Evolutionary conservation across 345 rosid species (phyloP).

Genomic region (Melaleuca alternifolia): DNA sequence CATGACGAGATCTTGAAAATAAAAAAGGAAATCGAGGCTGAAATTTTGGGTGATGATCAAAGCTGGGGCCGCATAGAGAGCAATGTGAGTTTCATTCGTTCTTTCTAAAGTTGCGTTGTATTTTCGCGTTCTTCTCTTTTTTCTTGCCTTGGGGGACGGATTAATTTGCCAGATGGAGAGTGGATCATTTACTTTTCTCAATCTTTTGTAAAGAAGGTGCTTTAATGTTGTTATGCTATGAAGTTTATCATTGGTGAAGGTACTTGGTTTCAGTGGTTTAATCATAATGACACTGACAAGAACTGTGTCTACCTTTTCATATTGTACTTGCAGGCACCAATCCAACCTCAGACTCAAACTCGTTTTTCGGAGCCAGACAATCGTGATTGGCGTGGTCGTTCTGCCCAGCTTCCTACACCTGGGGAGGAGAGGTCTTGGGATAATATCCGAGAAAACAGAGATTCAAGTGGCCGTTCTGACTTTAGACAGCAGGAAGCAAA

Average conservation of each 20-base stretch:
- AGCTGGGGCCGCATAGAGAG: slow-evolving; percentile 55
- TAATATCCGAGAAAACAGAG: slow-evolving; percentile 38
- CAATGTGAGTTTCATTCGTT: slow-evolving; percentile 32
- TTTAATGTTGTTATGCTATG: background rate
- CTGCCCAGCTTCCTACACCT: slow-evolving; percentile 39
- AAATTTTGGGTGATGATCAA: slow-evolving; percentile 69
- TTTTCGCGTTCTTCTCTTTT: background rate
- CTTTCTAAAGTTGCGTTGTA: background rate
- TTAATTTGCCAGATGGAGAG: background rate
- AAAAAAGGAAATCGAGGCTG: slow-evolving; percentile 55
- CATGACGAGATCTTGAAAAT: slow-evolving; percentile 58
- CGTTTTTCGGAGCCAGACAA: slow-evolving; percentile 77
- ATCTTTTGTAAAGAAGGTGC: background rate
- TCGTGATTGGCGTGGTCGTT: slow-evolving; percentile 87
- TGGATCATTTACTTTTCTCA: background rate
- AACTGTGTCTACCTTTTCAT: background rate
- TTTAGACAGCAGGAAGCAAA: slow-evolving; percentile 34
- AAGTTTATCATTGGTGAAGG: background rate
- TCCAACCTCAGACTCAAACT: slow-evolving; percentile 39
- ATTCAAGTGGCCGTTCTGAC: slow-evolving; percentile 24
- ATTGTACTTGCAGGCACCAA: slow-evolving; percentile 22
- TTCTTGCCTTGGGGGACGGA: background rate
- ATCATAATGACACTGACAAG: background rate
- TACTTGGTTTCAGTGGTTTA: background rate
- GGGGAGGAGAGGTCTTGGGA: slow-evolving; percentile 76